Conservation (phyloP, 2,329 filamentous ascomycete species). For the Monosporascus sp. region DNA sequence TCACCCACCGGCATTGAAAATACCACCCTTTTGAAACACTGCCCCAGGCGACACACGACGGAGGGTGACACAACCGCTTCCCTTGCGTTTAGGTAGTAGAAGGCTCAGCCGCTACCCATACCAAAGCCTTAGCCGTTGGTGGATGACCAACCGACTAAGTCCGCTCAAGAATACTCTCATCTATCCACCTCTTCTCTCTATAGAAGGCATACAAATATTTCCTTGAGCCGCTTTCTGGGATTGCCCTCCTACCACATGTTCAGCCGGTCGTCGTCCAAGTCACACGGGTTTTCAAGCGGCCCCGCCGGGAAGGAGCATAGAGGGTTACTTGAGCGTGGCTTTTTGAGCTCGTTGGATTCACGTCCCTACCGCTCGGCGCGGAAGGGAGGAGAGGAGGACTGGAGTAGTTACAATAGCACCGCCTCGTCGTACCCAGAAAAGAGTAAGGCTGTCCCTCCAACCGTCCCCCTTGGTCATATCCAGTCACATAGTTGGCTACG, state of each 20-base stretch:
- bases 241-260: slow-evolving; percentile 35
- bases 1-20: slow-evolving; percentile 9
- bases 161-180: neutral
- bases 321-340: slow-evolving; percentile 33
- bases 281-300: slow-evolving; percentile 26
- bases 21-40: slow-evolving; percentile 19
- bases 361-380: slow-evolving; percentile 25
- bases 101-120: slow-evolving; percentile 6
- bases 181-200: neutral
- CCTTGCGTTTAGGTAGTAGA: slow-evolving; percentile 3
- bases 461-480: slow-evolving; percentile 7
- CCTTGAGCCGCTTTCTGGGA: slow-evolving; percentile 5
- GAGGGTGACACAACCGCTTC: slow-evolving; percentile 1
- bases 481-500: slow-evolving; percentile 7
- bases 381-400: slow-evolving; percentile 21
- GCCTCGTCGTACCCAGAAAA: slow-evolving; percentile 35
- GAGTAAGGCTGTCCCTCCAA: slow-evolving; percentile 28
- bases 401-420: slow-evolving; percentile 21
- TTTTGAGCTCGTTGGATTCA: slow-evolving; percentile 36
- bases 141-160: neutral
- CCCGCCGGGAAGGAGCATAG: slow-evolving; percentile 31
- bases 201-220: neutral
- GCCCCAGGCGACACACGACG: slow-evolving; percentile 4
- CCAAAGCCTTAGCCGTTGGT: neutral
- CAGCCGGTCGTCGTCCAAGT: slow-evolving; percentile 38